phyloP scores from a whole-genome alignment of 495 filamentous ascomycete genomes.

The Aspergillus bridgeri region DNA sequence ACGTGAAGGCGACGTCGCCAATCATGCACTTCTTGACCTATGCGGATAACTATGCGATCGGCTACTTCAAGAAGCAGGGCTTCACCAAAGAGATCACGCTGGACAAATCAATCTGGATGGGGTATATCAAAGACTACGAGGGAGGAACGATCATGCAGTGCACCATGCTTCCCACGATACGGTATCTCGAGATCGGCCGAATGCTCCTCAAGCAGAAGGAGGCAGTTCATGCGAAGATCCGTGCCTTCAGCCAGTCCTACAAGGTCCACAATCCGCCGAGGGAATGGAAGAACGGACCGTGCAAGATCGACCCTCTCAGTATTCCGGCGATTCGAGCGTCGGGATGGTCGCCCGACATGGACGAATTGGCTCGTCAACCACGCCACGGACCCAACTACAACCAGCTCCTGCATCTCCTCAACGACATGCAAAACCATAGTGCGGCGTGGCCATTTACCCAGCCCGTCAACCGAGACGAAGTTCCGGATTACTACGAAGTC shows the following conservation, averaged over 20 bases:
- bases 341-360: constrained; percentile 97
- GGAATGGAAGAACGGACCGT: constrained; percentile 70
- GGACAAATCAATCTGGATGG: constrained; percentile 91
- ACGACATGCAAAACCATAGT: constrained; percentile 90
- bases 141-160: constrained; percentile 99
- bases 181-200: constrained; percentile 88
- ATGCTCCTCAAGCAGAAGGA: constrained; percentile 99
- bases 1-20: constrained; percentile 92
- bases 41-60: constrained; percentile 97
- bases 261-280: constrained; percentile 80
- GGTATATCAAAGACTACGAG: constrained; percentile 99
- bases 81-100: constrained; percentile 98
- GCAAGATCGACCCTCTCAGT: constrained; percentile 73
- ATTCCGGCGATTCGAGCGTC: constrained; percentile 83
- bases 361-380: constrained; percentile 92
- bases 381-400: constrained; percentile 96
- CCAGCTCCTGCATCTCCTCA: constrained; percentile 85
- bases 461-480: constrained; percentile 92
- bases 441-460: constrained; percentile 92
- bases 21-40: constrained; percentile 99
- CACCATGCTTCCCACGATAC: constrained; percentile 90
- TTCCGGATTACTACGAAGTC: constrained; percentile 95
- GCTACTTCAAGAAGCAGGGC: constrained; percentile 98
- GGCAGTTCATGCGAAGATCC: constrained; percentile 87
- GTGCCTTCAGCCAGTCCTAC: constrained; percentile 84